Base-by-base conservation (phyloP, 2,329 filamentous ascomycete species). In the Colletotrichum nymphaeae region DNA sequence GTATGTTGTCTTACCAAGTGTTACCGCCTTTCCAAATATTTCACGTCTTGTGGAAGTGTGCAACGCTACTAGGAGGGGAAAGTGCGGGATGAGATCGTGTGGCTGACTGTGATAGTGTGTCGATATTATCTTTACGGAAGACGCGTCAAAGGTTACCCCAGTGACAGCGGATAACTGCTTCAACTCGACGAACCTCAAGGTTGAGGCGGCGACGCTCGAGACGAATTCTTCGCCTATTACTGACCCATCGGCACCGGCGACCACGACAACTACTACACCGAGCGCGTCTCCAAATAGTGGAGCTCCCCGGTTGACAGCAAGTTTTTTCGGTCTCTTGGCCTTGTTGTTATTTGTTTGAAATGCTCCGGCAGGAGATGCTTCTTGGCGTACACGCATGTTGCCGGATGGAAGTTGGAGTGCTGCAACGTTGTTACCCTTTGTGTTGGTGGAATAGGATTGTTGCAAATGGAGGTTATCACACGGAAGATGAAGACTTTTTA, bases 51-150 rank as follows among this genome's bases (percentile, higher is more conserved):
- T 49, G 7, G 19, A 8, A n/a, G 16, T 49, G 42, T n/a, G 19
- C 42, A n/a, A 58, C 7, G 0, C 16, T 42, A 26, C 63, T 5
- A 6, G 24, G 46, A 49, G 8, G 16, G n/a, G 16, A 5, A 4
- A 24, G 28, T 19, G 28, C 37, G 14, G 7, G 8, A 1, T 22
- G 5, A 49, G 42, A 2, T n/a, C 30, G 1, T 26, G n/a, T 11
- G 30, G 8, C 26, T 60, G 19, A 58, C 55, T 24, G 32, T 5
- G 16, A 35, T 53, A 93, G 92, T 94, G 93, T 78, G 92, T 92
- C 63, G 93, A 94, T 77, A 92, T 94, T 74, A 93, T 90, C 12
- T 93, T 94, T 75, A 90, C 91, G 4, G 89, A 92, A 11, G 79
- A 87, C 75, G 87, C 92, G 57, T 64, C 69, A 5, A 63, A 71